These are phyloP conservation scores for Aspergillus kassunensis DNA, from an alignment of 495 filamentous ascomycete genomes.

Conservation along the genomic window DNA sequence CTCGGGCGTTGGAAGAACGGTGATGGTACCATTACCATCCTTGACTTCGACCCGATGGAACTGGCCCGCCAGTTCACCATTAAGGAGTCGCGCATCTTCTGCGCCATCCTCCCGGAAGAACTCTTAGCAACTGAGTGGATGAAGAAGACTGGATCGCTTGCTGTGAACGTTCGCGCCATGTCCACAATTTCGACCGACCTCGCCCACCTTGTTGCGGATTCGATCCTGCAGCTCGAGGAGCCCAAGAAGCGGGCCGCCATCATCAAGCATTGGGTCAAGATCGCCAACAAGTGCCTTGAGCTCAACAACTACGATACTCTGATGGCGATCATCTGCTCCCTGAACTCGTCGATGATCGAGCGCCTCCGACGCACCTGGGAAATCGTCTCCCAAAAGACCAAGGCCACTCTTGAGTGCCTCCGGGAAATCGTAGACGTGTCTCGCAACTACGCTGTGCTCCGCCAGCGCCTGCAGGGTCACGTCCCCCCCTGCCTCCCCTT, in stretches of 20 bases:
- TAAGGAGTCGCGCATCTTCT: conserved; percentile 91
- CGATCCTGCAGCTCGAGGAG: conserved; percentile 80
- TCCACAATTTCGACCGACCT: conserved; percentile 87
- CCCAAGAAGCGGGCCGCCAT: conserved; percentile 83
- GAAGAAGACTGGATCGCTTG: conserved; percentile 71
- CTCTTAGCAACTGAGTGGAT: conserved; percentile 93
- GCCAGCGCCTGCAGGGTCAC: conserved; percentile 79
- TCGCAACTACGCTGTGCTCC: conserved; percentile 88
- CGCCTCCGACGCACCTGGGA: conserved; percentile 97
- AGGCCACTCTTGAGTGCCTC: conserved; percentile 69
- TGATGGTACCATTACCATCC: conserved; percentile 64
- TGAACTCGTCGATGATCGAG: conserved; percentile 86
- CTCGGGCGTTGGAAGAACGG: conserved; percentile 72
- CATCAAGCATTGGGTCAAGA: conserved; percentile 99
- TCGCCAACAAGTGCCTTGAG: conserved; percentile 79
- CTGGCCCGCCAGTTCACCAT: conserved; percentile 90
- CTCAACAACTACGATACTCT: conserved; percentile 95
- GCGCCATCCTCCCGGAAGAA: conserved; percentile 87
- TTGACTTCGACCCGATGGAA: conserved; percentile 93
- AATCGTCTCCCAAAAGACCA: conserved; percentile 78
- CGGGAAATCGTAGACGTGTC: conserved; percentile 80
- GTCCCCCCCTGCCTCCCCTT: conserved; percentile 94
- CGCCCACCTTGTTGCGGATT: conserved; percentile 92
- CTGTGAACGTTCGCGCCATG: conserved; percentile 94
- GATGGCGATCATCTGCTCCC: conserved; percentile 92